Evolutionary conservation across 23 red algal genomes (phyloP), one percentile per base, ranked within the genome.

Genomic region (Agarophyton chilense): DNA sequence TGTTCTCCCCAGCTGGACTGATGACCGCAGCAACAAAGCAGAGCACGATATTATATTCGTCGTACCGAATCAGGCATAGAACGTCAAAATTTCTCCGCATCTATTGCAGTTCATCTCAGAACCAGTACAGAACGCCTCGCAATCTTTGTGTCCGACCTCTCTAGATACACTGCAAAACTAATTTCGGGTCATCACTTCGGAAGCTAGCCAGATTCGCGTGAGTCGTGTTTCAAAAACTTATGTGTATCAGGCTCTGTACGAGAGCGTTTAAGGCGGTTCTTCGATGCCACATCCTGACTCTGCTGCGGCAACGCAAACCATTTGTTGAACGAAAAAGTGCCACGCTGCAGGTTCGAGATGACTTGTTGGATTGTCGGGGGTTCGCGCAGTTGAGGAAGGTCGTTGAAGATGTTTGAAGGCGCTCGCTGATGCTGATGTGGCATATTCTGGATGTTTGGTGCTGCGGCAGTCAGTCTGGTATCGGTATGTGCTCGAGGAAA

Each of bases 221-320:
- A 72, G 34, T 44, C 36, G 34, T 72, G 65, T 72, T 21, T 43
- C 65, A 72, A 42, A 72, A 43, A 72, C 65, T n/a, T 72, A 34
- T 72, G 65, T 18, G 62, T 88, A 26, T 88, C 84, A 25, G 84
- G 84, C 72, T 88, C 84, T 2, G 84, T 88, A 33, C 72, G 67
- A 19, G 84, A 88, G 28, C 84, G 41, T 76, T 67, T 88, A 12
- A 88, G 60, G 22, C 29, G 34, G 21, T 33, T 45, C 54, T 57
- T 63, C 17, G 36, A 13, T 29, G 33, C 84, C 33, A 29, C 33
- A 8, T 78, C 72, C 29, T 33, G 14, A 36, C 35, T 77, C 0
- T 32, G 42, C 47, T 47, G 32, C 22, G 50, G 47, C 31, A 47
- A 16, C 24, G 32, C 84, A 39, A 88, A 88, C 84, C 66, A 88